Base-by-base conservation (phyloP, 495 filamentous ascomycete species). In the Aspergillus bridgeri region DNA sequence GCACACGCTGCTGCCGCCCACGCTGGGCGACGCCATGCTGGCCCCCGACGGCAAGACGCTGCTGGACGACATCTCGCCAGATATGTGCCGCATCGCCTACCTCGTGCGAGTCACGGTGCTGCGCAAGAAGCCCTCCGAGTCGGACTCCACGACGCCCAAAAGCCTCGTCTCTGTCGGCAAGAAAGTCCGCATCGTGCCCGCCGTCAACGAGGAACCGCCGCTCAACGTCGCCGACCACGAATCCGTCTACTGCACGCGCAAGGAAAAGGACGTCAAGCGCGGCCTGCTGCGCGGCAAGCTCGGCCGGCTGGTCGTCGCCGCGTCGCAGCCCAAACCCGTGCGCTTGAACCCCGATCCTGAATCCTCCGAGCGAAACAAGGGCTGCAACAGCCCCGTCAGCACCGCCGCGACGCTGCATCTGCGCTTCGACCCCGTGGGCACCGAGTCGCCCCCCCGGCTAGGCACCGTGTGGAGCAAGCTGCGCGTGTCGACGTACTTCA, bases 1-100 rank as follows among this genome's bases (percentile, higher is more conserved):
- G 2, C 94, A 98, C 74, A 76, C 91, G 3, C 78, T 84, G 51
- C 80, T 96, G 0, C 94, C 92, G 0, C 93, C 94, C 3, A 90
- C 83, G 15, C 68, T 96, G 51, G 93, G 93, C 23, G 86, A 91
- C 57, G 82, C 83, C 24, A 77, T 82, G 66, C 57, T 79, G 7
- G 73, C 81, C 9, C 77, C 78, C 29, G 65, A 76, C 51, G 81
- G 79, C 13, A 79, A 72, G 42, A 63, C 68, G 3, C 65, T 83
- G 20, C 65, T 83, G n/a, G 89, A 97, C 64, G 95, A 98, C 65
- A 78, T 94, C 71, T 71, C 90, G 0, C 93, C 94, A 1, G 76
- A 86, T 8, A 96, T 96, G 94, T 76, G 81, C 22, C 82, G 79
- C 29, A 81, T 98, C 46, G 72, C 82, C 22, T 98, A 98, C 69